Base-by-base conservation (phyloP, 2,329 filamentous ascomycete genomes). In the Ophiognomonia clavigignenti-juglandacearum region DNA sequence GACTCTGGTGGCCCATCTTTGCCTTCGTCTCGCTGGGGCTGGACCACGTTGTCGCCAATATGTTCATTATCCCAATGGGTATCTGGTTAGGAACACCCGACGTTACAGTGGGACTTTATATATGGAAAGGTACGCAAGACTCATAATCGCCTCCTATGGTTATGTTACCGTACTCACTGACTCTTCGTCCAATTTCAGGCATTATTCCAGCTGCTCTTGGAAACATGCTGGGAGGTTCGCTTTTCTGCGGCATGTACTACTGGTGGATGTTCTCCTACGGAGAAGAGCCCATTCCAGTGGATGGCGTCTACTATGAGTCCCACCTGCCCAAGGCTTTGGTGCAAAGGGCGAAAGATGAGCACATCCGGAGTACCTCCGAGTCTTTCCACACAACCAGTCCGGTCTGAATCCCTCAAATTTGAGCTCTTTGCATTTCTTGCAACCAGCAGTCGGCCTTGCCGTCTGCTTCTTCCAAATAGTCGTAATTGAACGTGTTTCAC, bases 21-120 rank as follows among this genome's bases (percentile, higher is more conserved):
- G 71, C 71, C 1, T 80, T 80, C 53, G 75, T 79, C 0, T 68
- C 68, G 1, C 62, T 77, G 0, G 73, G 70, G 1, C 66, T 78
- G 3, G 76, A 80, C 48, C 77, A 80, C 61, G 74, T 78, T 36
- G 68, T 80, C 14, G 75, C 75, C 20, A 80, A 79, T 51, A 78
- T 78, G 74, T 75, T 72, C 29, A 74, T 75, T 45, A 65, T 74
- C 27, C 73, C 75, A 0, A 56, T 77, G 38, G 73, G 64, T 0
- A 77, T 81, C 29, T 80, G 68, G 62, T 57, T 74, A 0, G 61
- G 64, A 1, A 65, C 72, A 0, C 67, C 71, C 0, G 61, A 61
- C 0, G 62, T 80, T 19, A 68, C 61, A 0, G 67, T 75, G 0
- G 64, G 69, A 0, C 62, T 77, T 34, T 81, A 80, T 47, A 74